Evolutionary conservation across 2,329 filamentous ascomycete genomes (phyloP).

Genomic region (Xenosphaeropsis pyriputrescens): DNA sequence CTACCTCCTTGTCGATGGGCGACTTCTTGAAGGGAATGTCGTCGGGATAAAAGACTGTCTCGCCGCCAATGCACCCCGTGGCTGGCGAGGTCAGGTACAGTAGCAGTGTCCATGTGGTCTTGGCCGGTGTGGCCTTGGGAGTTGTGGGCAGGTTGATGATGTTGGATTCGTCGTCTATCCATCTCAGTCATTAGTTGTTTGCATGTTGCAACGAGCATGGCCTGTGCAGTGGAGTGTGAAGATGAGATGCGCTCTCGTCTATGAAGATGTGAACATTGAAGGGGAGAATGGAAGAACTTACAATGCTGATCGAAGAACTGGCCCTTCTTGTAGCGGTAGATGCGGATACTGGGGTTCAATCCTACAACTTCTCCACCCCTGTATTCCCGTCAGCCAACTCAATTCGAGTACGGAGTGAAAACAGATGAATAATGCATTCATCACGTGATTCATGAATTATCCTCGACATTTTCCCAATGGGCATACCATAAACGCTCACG

Average conservation of each 20-base stretch:
- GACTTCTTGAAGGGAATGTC: slow-evolving; percentile 32
- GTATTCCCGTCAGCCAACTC: slow-evolving; percentile 18
- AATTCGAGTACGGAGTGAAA: slow-evolving; percentile 5
- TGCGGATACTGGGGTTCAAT: slow-evolving; percentile 73
- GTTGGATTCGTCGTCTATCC: slow-evolving; percentile 78
- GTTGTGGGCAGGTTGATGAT: slow-evolving; percentile 41
- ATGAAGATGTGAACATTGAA: too few species aligned
- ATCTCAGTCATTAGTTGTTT: background rate
- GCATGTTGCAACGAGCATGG: background rate
- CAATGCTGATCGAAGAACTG: slow-evolving; percentile 92
- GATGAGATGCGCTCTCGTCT: slow-evolving; percentile 1
- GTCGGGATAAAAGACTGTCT: slow-evolving; percentile 83
- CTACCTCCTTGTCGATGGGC: slow-evolving; percentile 43
- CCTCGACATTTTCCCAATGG: background rate
- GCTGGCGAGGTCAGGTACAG: slow-evolving; percentile 68
- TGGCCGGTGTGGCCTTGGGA: slow-evolving; percentile 29
- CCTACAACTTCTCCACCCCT: slow-evolving; percentile 81
- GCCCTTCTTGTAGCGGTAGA: slow-evolving; percentile 74
- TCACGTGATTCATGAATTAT: background rate
- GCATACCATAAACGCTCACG: slow-evolving; percentile 12
- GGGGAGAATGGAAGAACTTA: too few species aligned
- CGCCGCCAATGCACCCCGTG: slow-evolving; percentile 68
- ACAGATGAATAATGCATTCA: background rate
- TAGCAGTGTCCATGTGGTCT: slow-evolving; percentile 83
- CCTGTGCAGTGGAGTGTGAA: background rate